These are phyloP conservation scores for Fusarium sp. DNA, from an alignment of 2,329 filamentous ascomycete genomes.

Conservation along the genomic window DNA sequence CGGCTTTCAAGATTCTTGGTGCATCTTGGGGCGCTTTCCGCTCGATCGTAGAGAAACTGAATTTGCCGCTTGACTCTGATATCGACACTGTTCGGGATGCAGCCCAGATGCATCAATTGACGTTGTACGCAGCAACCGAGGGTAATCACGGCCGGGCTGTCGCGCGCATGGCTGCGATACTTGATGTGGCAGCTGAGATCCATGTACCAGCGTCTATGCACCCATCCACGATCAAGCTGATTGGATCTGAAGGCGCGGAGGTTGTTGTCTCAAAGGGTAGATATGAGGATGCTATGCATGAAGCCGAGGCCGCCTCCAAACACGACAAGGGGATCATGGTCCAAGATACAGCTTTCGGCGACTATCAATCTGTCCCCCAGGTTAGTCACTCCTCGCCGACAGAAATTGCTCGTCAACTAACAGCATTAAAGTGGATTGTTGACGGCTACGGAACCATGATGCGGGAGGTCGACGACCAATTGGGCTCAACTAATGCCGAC, in stretches of 20 bases:
- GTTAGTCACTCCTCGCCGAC: constrained; percentile 46
- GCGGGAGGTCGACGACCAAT: constrained; percentile 72
- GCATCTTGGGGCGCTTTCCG: constrained; percentile 78
- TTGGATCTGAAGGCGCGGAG: constrained; percentile 70
- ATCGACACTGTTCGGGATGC: constrained; percentile 56
- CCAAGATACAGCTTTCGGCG: constrained; percentile 75
- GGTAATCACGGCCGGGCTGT: constrained; percentile 83
- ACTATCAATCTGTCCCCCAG: constrained; percentile 72
- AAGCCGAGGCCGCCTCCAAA: constrained; percentile 57
- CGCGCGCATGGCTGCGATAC: constrained; percentile 71
- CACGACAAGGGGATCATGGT: constrained; percentile 64
- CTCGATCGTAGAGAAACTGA: constrained; percentile 60
- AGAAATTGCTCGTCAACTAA: neutral
- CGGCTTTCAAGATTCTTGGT: constrained; percentile 83
- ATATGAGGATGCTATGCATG: constrained; percentile 72
- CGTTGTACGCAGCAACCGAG: constrained; percentile 74
- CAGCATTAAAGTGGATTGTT: constrained; percentile 70
- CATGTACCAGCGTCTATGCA: constrained; percentile 72
- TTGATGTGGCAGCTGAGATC: constrained; percentile 67
- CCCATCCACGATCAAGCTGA: constrained; percentile 61
- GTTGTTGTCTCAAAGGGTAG: constrained; percentile 66
- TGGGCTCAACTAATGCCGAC: constrained; percentile 52
- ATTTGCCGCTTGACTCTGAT: constrained; percentile 54
- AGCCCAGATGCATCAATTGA: constrained; percentile 49
- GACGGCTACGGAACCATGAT: constrained; percentile 83